Conservation (phyloP, 495 filamentous ascomycete genomes). For the Aspergillus nidulans region DNA sequence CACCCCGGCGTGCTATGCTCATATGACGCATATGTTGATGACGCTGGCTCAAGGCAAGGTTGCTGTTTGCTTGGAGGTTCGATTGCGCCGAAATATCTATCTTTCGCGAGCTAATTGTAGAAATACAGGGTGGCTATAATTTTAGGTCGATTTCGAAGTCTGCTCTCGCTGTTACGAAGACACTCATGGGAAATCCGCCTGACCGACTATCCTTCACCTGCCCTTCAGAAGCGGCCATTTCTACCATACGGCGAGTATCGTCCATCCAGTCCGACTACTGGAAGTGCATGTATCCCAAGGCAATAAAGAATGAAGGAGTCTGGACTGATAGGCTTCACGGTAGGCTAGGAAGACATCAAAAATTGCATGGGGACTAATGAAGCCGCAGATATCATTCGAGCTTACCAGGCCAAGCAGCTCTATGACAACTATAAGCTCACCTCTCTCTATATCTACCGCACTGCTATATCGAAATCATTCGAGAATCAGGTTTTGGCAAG, state of each 20-base stretch:
- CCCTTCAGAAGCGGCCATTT: slow-evolving; percentile 42
- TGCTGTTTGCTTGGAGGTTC: slow-evolving; percentile 78
- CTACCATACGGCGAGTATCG: slow-evolving; percentile 50
- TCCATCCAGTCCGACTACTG: slow-evolving; percentile 54
- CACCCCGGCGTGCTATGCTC: slow-evolving; percentile 84
- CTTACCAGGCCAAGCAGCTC: slow-evolving; percentile 64
- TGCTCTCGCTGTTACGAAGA: slow-evolving; percentile 84
- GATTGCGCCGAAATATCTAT: not conserved
- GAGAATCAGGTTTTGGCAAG: slow-evolving; percentile 89
- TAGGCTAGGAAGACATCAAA: slow-evolving; percentile 18
- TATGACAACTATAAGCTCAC: slow-evolving; percentile 70
- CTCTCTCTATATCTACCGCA: slow-evolving; percentile 66
- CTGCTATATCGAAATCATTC: slow-evolving; percentile 69
- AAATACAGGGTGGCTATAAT: slow-evolving; percentile 81
- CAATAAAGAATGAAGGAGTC: slow-evolving; percentile 21
- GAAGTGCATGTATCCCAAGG: slow-evolving; percentile 54
- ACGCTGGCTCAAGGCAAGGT: slow-evolving; percentile 87
- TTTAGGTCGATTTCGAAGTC: slow-evolving; percentile 86
- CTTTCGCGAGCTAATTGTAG: not conserved
- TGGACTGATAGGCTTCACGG: slow-evolving; percentile 52
- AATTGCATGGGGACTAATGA: slow-evolving; percentile 6
- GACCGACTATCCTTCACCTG: slow-evolving; percentile 55
- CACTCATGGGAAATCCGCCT: slow-evolving; percentile 91
- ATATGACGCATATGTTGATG: slow-evolving; percentile 99
- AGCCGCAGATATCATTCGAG: slow-evolving; percentile 62